Evolutionary conservation across 1,284 basidiomycete genomes (phyloP).

Genomic region (Amylostereum areolatum): DNA sequence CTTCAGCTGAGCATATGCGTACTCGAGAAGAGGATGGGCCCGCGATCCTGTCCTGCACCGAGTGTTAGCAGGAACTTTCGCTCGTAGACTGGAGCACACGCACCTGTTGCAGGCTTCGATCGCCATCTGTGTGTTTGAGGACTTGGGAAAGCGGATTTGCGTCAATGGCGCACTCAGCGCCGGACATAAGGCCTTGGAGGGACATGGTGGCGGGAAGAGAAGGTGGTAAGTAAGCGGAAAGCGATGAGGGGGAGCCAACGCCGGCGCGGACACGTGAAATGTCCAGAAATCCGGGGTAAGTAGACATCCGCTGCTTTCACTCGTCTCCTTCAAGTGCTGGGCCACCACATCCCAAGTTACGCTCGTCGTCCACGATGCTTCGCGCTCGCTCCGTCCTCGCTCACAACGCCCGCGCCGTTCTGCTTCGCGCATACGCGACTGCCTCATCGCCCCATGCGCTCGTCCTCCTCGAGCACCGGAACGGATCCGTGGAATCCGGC

Average conservation of each 20-base stretch:
- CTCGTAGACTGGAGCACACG: conserved; percentile 15
- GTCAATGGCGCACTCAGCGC: conserved; percentile 83
- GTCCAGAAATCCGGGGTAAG: too few species aligned
- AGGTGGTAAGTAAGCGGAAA: not conserved
- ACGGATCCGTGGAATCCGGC: conserved; percentile 76
- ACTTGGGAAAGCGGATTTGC: conserved; percentile 89
- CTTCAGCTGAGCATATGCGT: too few species aligned
- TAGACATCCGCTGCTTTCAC: too few species aligned
- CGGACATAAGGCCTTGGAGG: conserved; percentile 78
- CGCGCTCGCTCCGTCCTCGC: conserved; percentile 21
- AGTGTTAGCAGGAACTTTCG: not conserved
- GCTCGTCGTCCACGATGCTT: conserved; percentile 26
- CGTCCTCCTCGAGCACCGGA: conserved; percentile 85
- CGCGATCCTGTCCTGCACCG: conserved; percentile 59
- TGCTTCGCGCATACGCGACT: conserved; percentile 50
- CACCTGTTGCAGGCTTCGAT: conserved; percentile 84
- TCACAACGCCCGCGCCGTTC: conserved; percentile 17
- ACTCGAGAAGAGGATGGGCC: conserved; percentile 70
- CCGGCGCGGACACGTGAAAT: too few species aligned
- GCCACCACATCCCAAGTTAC: too few species aligned
- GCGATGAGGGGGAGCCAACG: conserved; percentile 1
- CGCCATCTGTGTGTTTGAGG: conserved; percentile 87
- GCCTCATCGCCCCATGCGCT: conserved; percentile 62
- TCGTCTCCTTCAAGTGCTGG: too few species aligned
- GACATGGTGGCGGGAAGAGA: conserved; percentile 43